phyloP scores from a whole-genome alignment of 2,329 filamentous ascomycete genomes.

The Monascus ruber region DNA sequence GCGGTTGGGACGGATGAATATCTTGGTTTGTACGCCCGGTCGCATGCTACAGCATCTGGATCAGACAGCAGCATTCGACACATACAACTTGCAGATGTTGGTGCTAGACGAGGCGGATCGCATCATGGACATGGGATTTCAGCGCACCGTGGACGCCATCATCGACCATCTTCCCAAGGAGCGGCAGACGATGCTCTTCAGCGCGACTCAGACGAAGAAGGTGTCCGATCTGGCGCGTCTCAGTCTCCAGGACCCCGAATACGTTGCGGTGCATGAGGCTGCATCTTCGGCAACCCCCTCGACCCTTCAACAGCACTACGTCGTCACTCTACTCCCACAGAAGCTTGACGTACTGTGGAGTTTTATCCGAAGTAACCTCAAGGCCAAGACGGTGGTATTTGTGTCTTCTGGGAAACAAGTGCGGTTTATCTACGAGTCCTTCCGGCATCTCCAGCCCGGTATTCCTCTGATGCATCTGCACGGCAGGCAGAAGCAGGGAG shows the following conservation, averaged over 20 bases:
- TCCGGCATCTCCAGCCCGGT: slow-evolving; percentile 87
- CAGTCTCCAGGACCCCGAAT: slow-evolving; percentile 82
- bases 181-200: slow-evolving; percentile 88
- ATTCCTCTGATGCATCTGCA: slow-evolving; percentile 87
- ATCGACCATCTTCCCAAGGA: slow-evolving; percentile 77
- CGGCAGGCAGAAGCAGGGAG: slow-evolving; percentile 84
- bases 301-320: slow-evolving; percentile 81
- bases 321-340: slow-evolving; percentile 70
- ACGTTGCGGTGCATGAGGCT: slow-evolving; percentile 84
- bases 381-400: slow-evolving; percentile 92
- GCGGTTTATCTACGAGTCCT: slow-evolving; percentile 86
- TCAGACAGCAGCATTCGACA: slow-evolving; percentile 80
- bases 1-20: slow-evolving; percentile 83
- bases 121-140: slow-evolving; percentile 97
- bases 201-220: slow-evolving; percentile 88
- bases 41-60: slow-evolving; percentile 93
- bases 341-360: slow-evolving; percentile 89
- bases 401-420: slow-evolving; percentile 93
- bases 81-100: slow-evolving; percentile 81
- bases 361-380: slow-evolving; percentile 82
- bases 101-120: slow-evolving; percentile 93
- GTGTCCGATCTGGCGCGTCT: slow-evolving; percentile 84
- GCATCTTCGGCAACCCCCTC: slow-evolving; percentile 69
- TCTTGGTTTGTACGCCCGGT: slow-evolving; percentile 87
- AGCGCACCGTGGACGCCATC: slow-evolving; percentile 79